Conservation (phyloP, 495 filamentous ascomycete species). For the Chaetomidium leptoderma region DNA sequence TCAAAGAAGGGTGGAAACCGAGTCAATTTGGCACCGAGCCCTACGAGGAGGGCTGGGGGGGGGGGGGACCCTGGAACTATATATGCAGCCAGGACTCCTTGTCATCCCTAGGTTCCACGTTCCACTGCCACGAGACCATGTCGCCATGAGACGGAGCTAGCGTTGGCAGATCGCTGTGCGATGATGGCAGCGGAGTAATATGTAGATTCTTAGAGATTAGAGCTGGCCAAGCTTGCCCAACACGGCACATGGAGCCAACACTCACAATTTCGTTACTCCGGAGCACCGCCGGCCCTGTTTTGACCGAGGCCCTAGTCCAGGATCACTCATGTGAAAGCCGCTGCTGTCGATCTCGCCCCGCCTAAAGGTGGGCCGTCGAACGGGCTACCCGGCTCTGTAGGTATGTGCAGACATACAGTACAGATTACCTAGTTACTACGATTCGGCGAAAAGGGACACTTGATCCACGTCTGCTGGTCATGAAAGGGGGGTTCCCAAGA, state of each 20-base stretch:
- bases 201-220: not conserved
- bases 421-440: too few species aligned
- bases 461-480: not conserved
- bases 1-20: not conserved
- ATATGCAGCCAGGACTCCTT: not conserved
- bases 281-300: not conserved
- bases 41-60: not conserved
- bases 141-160: not conserved
- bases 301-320: not conserved
- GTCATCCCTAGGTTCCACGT: constrained; percentile 5
- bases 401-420: too few species aligned
- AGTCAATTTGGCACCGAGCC: not conserved
- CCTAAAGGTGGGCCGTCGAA: not conserved
- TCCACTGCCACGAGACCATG: not conserved
- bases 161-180: not conserved
- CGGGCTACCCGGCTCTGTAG: not conserved
- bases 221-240: not conserved
- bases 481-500: too few species aligned
- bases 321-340: constrained; percentile 3
- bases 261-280: constrained; percentile 5
- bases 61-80: constrained; percentile 6
- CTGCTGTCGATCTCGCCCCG: not conserved
- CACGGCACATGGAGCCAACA: not conserved
- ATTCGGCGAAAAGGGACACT: constrained; percentile 1
- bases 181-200: not conserved